Evolutionary conservation across 2,329 filamentous ascomycete genomes (phyloP).

Genomic region (Colletotrichum eremochloae): DNA sequence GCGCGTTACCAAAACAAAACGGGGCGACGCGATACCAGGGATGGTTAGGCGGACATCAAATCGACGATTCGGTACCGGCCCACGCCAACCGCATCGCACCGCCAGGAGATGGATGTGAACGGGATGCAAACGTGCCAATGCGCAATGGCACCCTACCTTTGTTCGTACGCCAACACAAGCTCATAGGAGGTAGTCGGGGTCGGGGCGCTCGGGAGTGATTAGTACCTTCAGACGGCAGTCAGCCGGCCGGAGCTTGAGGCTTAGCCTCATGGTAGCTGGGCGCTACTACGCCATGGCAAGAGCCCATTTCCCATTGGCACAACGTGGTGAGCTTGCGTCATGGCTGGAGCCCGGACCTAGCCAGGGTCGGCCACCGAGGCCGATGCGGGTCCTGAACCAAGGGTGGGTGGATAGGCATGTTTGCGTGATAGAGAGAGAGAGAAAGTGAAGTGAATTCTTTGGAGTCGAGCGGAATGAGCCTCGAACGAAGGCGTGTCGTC

Average conservation of each 20-base stretch:
- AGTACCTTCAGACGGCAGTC: constrained; percentile 27
- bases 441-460: not conserved
- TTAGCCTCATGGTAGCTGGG: constrained; percentile 23
- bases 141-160: not conserved
- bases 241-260: constrained; percentile 32
- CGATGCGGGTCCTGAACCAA: constrained; percentile 14
- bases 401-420: constrained; percentile 19
- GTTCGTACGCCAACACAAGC: not conserved
- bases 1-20: not conserved
- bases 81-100: constrained; percentile 1
- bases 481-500: not conserved
- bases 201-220: constrained; percentile 28
- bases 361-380: constrained; percentile 22
- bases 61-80: not conserved
- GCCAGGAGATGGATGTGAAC: constrained; percentile 8
- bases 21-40: not conserved
- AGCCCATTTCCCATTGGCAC: not conserved
- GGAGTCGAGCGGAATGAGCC: constrained; percentile 13
- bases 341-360: not conserved
- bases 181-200: constrained; percentile 16
- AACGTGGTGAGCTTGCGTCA: constrained; percentile 34
- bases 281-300: constrained; percentile 1
- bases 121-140: constrained; percentile 5
- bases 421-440: constrained; percentile 8
- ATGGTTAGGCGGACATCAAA: not conserved